Base-by-base conservation (phyloP, 768 basidiomycete species). In the Russula sp. region DNA sequence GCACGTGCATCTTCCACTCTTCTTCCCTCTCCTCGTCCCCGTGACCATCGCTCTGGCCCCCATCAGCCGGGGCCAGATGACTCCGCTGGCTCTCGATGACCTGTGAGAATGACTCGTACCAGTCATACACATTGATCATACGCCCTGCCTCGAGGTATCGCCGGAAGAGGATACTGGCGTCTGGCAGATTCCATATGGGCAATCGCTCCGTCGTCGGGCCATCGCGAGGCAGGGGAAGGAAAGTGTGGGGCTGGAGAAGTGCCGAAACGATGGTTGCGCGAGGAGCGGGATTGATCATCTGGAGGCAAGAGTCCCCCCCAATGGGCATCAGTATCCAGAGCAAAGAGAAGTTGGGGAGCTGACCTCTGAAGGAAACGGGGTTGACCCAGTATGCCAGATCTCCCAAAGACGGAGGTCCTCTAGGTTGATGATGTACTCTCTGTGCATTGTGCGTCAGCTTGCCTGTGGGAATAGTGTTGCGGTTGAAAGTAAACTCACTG, bases 91-190 rank as follows among this genome's bases (percentile, higher is more conserved):
- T 74, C 70, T 90, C 88, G 56, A 93, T 72, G 36, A 82, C 86
- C 22, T 77, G 71, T 36, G 81, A 78, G 71, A 93, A 94, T 25
- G 86, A 81, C 66, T 89, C 85, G 68, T 84, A 92, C 92, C 90
- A 93, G 71, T 94, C 92, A 70, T 88, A 92, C 2, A 91, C 80
- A 69, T 93, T 93, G 72, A 93, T 83, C 82, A 88, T 81, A 73
- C 80, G 85, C 48, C 88, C 89, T 50, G 87, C 87, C 67, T 91
- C 86, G 46, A 86, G 77, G 73, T 91, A 93, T 22, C 89, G 79
- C 50, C 75, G 76, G 75, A 93, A 90, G 14, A 93, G 75, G 60
- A 93, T 87, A 67, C 82, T 85, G 1, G 83, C 85, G 66, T 93
- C 91, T 0, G 89, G 86, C 45, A 88, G 77, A 49, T 80, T 76